Conservation (phyloP, 176 grass and related monocot genomes). For the Phragmites australis region DNA sequence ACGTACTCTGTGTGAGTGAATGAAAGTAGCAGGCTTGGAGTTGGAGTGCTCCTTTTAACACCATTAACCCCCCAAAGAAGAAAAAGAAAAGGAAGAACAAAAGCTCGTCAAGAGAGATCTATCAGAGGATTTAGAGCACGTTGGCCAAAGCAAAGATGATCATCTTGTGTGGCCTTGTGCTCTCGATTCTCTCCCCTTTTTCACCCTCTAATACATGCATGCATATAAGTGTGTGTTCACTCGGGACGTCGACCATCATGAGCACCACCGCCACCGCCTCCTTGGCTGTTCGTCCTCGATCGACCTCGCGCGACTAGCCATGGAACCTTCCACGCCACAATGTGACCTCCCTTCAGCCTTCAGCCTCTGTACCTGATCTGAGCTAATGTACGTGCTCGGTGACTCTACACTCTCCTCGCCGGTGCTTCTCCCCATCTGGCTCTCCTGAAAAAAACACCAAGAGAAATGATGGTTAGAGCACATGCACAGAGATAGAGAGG, state of each 20-base stretch:
- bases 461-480: conserved; percentile 22
- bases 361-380: background rate
- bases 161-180: background rate
- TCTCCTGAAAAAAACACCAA: conserved; percentile 45
- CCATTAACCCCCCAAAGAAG: conserved; percentile 45
- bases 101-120: conserved; percentile 30
- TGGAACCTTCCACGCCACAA: conserved; percentile 37
- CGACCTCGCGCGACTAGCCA: background rate
- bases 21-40: conserved; percentile 38
- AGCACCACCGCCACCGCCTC: conserved; percentile 21
- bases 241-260: conserved; percentile 33
- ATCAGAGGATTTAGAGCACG: conserved; percentile 35
- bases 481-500: background rate
- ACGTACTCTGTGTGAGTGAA: conserved; percentile 27
- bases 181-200: background rate
- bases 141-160: conserved; percentile 33
- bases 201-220: conserved; percentile 30
- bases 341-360: background rate
- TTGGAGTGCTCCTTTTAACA: conserved; percentile 62
- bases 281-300: background rate
- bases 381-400: background rate
- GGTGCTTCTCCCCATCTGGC: conserved; percentile 56
- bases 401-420: conserved; percentile 45
- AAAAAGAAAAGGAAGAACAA: conserved; percentile 28
- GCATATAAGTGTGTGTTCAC: conserved; percentile 39